Evolutionary conservation across 2,329 filamentous ascomycete species (phyloP), one percentile per base, ranked within the genome.

Genomic region (Pestalotiopsis sp.): DNA sequence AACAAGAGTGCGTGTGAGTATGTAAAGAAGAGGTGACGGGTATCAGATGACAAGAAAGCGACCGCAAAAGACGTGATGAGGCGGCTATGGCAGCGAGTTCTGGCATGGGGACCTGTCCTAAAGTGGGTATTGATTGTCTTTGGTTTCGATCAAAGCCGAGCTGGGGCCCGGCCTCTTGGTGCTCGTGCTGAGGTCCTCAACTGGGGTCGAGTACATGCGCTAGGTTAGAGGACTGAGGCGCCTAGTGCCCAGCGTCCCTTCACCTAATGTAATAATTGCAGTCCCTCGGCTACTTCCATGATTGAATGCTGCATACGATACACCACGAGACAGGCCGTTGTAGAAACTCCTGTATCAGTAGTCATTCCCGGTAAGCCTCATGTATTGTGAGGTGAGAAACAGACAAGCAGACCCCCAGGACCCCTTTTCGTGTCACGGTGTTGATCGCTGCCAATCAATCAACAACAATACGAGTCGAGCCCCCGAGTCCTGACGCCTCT

Each of bases 21-120:
- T n/a, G 11, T 13, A 9, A 48, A 52, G 20, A 22, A 64, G 63
- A 59, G 30, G 64, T 58, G 64, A 44, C 52, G 52, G 24, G 39
- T 62, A 62, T 66, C 64, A 66, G 64, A 66, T 66, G 64, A 66
- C 55, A 22, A 52, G 64, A 24, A 20, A 52, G 35, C 55, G 13
- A 59, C 52, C 30, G 55, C 30, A 58, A 48, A 66, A 66, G 64
- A 66, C 64, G 64, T 66, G 64, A 66, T 66, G 64, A 59, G 24
- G 44, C 44, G 44, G 17, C 44, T 52, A 52, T 52, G 63, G 44
- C 52, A 35, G 35, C 44, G 30, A 55, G 26, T 55, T 39, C 20
- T 26, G 44, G 44, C 20, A 56, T 56, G 62, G 62, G 62, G 61
- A 55, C 14, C 35, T 65, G 62, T 52, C 44, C 44, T 9, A 65